Percentiles rank a stretch among this genome's conserved stretches.
These are phyloP conservation scores for Blastobotrys robertii DNA, from an alignment of 805 yeast genomes.

Conservation along the genomic window DNA sequence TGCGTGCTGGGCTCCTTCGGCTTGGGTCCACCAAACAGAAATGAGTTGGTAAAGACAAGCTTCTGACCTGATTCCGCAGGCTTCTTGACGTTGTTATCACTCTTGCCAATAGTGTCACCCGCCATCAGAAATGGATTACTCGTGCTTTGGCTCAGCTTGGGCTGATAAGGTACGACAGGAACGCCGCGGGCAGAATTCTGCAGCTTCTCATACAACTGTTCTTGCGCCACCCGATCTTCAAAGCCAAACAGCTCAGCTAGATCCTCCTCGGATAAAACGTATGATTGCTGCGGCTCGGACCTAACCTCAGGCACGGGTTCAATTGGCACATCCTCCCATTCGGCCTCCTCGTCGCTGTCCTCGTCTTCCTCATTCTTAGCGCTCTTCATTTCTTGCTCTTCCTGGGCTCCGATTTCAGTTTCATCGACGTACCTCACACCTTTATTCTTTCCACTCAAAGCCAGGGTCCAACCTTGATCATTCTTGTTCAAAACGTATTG, in stretches of 20 bases:
- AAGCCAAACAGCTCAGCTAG: slow-evolving; percentile 16
- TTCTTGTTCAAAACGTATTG: slow-evolving; percentile 67
- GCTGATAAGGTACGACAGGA: too few relatives aligned
- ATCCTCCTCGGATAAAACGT: neutral
- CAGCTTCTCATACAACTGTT: slow-evolving; percentile 13
- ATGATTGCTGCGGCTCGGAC: neutral
- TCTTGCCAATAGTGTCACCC: too few relatives aligned
- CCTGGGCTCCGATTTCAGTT: slow-evolving; percentile 10
- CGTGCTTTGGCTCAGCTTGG: too few relatives aligned
- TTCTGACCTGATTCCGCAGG: too few relatives aligned
- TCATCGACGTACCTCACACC: slow-evolving; percentile 4
- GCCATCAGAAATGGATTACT: too few relatives aligned
- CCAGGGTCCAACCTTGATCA: slow-evolving; percentile 76
- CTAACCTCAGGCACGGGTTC: slow-evolving; percentile 13
- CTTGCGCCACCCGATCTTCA: slow-evolving; percentile 20
- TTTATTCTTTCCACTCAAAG: slow-evolving; percentile 33
- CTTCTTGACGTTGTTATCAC: too few relatives aligned
- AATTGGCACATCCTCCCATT: slow-evolving; percentile 63
- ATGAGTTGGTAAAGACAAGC: too few relatives aligned
- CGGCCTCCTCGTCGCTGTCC: slow-evolving; percentile 39
- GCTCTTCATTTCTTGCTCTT: slow-evolving; percentile 17
- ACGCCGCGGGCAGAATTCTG: too few relatives aligned
- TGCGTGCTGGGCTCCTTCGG: too few relatives aligned
- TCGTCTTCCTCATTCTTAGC: slow-evolving; percentile 27
- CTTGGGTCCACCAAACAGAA: too few relatives aligned